Percentiles rank a stretch among this genome's conserved stretches.
Conservation (phyloP, 352 stramenopile species). For the Globisporangium middletonii region DNA sequence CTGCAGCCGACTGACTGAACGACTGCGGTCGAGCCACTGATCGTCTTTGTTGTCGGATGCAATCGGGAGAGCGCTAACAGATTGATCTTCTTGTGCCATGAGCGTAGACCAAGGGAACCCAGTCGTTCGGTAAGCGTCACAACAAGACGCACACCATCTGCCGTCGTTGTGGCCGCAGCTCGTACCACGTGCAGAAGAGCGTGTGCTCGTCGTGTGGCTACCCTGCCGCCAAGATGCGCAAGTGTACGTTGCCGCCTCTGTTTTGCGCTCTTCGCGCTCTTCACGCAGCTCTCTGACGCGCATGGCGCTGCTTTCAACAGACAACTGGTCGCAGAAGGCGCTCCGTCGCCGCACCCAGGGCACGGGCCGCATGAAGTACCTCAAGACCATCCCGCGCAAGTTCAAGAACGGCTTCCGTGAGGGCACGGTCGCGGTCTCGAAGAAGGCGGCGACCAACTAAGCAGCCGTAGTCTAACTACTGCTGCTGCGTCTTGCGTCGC, state of each 20-base stretch:
- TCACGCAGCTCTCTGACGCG: background rate
- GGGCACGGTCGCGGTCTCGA: constrained; percentile 79
- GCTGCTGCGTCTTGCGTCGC: constrained; percentile 6
- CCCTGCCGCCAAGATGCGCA: constrained; percentile 96
- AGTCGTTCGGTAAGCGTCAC: constrained; percentile 99
- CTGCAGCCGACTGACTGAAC: too few species aligned
- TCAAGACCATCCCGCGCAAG: constrained; percentile 97
- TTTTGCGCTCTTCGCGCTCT: background rate
- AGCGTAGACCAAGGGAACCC: constrained; percentile 99
- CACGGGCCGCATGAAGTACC: constrained; percentile 97
- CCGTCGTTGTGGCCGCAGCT: constrained; percentile 97
- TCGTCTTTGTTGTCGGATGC: background rate
- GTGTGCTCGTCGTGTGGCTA: constrained; percentile 99
- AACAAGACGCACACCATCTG: constrained; percentile 99
- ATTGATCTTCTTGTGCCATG: background rate
- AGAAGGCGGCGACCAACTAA: constrained; percentile 90
- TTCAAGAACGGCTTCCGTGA: constrained; percentile 99
- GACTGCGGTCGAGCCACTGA: background rate
- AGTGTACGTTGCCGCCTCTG: constrained; percentile 62
- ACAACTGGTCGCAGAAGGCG: constrained; percentile 98
- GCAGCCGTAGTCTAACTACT: constrained; percentile 11
- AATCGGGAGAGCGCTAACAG: background rate
- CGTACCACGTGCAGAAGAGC: constrained; percentile 99
- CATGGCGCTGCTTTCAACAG: constrained; percentile 29
- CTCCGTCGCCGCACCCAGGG: constrained; percentile 95